phyloP scores from a whole-genome alignment of 139 green algal species.

The Chlamydomonas schloesseri region DNA sequence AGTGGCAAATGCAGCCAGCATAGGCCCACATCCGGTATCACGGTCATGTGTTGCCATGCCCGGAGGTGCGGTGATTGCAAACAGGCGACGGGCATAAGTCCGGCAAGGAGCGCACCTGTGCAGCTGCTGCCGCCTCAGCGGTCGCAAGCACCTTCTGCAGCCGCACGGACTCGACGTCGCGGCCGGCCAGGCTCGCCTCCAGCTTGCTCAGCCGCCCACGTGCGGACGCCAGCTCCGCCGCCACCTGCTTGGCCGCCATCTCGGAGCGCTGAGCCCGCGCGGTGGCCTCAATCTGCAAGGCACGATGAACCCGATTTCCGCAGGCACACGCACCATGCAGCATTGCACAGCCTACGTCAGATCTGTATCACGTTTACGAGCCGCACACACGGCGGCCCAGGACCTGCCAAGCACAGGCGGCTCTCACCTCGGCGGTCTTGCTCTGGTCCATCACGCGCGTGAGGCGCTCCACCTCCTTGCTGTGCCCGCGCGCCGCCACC shows the following conservation, averaged over 20 bases:
- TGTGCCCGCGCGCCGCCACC: constrained; percentile 1
- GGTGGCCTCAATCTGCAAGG: constrained; percentile 3
- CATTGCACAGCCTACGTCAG: too few relatives aligned
- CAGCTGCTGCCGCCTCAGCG: neutral
- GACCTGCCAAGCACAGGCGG: too few relatives aligned
- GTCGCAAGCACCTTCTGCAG: constrained; percentile 4
- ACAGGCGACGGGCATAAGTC: too few relatives aligned
- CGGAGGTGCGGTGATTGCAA: too few relatives aligned
- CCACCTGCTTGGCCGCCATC: neutral
- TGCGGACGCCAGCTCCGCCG: constrained; percentile 8
- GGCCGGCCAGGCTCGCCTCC: constrained; percentile 10
- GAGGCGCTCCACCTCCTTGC: constrained; percentile 51
- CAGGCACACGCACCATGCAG: too few relatives aligned
- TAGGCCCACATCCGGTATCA: too few relatives aligned
- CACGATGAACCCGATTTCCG: too few relatives aligned
- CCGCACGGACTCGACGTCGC: constrained; percentile 14
- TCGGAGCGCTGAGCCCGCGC: constrained; percentile 12
- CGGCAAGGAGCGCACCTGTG: constrained; percentile 31
- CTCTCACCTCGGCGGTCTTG: constrained; percentile 17
- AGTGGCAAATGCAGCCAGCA: too few relatives aligned
- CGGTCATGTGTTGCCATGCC: too few relatives aligned
- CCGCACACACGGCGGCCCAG: too few relatives aligned
- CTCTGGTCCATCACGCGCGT: constrained; percentile 12
- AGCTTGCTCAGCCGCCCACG: constrained; percentile 4
- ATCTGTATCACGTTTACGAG: too few relatives aligned